Conservation (phyloP, 352 stramenopile genomes). For the Achlya hypogyna region DNA sequence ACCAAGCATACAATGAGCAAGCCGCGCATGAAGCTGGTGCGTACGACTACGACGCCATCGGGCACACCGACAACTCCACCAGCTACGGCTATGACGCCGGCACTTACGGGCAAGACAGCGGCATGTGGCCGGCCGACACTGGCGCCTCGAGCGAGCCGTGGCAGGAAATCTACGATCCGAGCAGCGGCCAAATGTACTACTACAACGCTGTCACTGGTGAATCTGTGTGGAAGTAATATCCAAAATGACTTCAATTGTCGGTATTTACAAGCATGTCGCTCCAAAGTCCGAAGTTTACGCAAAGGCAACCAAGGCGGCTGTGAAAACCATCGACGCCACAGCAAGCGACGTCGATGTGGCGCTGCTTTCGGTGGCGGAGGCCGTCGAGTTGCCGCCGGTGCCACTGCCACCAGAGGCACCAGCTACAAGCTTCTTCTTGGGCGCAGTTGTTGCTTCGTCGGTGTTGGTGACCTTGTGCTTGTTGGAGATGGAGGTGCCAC, state of each 20-base stretch:
- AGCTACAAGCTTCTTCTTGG: background rate
- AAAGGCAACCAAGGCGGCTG: background rate
- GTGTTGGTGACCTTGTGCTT: background rate
- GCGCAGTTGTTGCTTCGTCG: background rate
- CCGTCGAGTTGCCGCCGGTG: background rate
- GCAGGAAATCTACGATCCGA: constrained; percentile 10
- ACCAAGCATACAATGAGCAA: background rate
- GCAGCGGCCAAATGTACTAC: constrained; percentile 2
- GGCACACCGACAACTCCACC: background rate
- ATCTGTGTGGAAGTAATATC: constrained; percentile 16
- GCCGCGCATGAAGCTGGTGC: background rate
- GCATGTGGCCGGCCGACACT: no score
- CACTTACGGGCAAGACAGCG: background rate
- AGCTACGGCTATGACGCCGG: background rate
- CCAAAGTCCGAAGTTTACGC: no score
- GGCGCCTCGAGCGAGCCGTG: background rate
- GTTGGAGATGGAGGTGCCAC: constrained; percentile 48
- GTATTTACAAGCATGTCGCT: background rate
- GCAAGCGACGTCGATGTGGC: background rate
- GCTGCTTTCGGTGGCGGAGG: background rate
- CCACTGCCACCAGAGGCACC: background rate
- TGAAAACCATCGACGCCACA: background rate
- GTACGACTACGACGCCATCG: no score
- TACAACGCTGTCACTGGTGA: constrained; percentile 16
- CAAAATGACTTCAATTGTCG: background rate